Percentiles rank a stretch among this genome's conserved stretches.
Evolutionary conservation across 2,329 filamentous ascomycete species (phyloP).

Genomic region (Alternaria triticina): DNA sequence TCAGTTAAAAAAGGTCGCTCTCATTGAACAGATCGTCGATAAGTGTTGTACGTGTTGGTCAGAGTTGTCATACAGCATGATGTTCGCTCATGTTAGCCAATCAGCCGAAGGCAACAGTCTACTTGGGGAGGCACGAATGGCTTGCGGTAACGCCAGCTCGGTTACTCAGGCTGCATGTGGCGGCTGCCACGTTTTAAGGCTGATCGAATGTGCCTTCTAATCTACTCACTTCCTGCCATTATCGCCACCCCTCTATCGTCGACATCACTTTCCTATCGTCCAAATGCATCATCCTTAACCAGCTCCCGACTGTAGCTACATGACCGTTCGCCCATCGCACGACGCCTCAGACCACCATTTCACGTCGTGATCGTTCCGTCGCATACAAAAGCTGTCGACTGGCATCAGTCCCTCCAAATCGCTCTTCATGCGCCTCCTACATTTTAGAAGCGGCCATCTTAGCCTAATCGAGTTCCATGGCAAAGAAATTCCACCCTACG

Average conservation of each 20-base stretch:
- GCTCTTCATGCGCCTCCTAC: background rate
- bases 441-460: background rate
- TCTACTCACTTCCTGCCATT: background rate
- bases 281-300: background rate
- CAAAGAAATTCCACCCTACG: background rate
- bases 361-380: background rate
- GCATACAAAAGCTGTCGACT: background rate
- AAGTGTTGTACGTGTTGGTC: too few relatives aligned
- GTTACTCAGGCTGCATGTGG: background rate
- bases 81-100: too few relatives aligned
- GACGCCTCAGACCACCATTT: background rate
- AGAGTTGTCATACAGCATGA: too few relatives aligned
- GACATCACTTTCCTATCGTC: background rate
- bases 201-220: too few relatives aligned
- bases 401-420: background rate
- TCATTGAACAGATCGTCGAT: too few relatives aligned
- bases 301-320: background rate
- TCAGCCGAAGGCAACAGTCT: too few relatives aligned
- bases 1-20: background rate
- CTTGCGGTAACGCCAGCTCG: too few relatives aligned
- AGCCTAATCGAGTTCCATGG: background rate
- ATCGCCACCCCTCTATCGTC: background rate
- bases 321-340: accelerated
- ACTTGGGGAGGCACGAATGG: too few relatives aligned
- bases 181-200: too few relatives aligned